Base-by-base conservation (phyloP, 192 early-diverging fungal species). In the Coemansia sp. region DNA sequence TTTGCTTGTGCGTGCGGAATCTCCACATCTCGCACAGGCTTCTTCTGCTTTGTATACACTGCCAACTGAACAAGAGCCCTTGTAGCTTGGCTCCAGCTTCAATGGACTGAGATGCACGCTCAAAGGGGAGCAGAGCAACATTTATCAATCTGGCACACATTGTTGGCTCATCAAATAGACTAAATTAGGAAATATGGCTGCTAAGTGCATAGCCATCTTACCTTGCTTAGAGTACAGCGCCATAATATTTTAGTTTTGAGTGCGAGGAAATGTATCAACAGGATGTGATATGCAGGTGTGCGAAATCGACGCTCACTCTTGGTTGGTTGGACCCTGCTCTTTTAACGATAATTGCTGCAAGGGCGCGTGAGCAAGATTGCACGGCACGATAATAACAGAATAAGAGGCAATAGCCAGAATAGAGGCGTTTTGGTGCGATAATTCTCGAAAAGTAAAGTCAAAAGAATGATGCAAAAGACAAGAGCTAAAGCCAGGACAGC, bases 191-290 rank as follows among this genome's bases (percentile, higher is more conserved):
- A 45, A 45, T 45, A 15, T 45, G 41, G 48, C 48, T 19, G 19
- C 48, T 19, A 19, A n/a, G 9, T 22, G 19, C 19, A 49, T 21
- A 19, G 48, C 12, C 48, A 21, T 49, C 57, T 39, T 24, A 59
- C 57, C 57, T 59, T 59, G 57, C 39, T 59, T 59, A 17, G 57
- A 59, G 22, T 59, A 59, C 22, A 59, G 39, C 39, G 38, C 57
- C 57, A 59, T 59, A 15, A 3, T 59, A 19, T 43, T 17, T 21
- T 49, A 17, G 19, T 19, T n/a, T 21, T 19, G 19, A 49, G 19
- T 8, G 48, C 17, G 48, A n/a, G n/a, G 32, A 49, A 49, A 49
- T 49, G 19, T 49, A 15, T 49, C 48, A 17, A 19, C 48, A 19
- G 19, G 19, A 17, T 49, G 48, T 17, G 17, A 0, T n/a, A 49